A percentile compares a stretch with the other conserved stretches of the same genome.
Conservation (phyloP, 805 yeast genomes). For the Vanderwaltozyma tropicalis region DNA sequence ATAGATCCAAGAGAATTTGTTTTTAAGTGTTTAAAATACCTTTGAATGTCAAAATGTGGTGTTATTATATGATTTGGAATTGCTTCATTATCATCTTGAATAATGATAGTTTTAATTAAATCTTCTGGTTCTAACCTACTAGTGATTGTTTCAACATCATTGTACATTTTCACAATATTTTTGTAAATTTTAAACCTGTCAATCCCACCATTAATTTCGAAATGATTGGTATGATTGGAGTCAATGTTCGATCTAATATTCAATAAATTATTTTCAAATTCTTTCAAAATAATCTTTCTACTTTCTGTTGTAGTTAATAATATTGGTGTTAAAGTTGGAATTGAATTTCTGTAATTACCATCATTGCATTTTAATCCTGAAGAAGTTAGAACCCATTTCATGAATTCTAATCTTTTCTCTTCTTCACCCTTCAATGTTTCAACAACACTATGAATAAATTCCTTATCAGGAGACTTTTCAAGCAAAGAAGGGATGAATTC, state of each 20-base stretch:
- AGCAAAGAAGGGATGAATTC: constrained; percentile 60
- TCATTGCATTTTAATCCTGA: constrained; percentile 62
- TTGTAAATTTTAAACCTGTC: constrained; percentile 14
- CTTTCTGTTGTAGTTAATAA: constrained; percentile 31
- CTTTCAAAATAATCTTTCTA: constrained; percentile 5
- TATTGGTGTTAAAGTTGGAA: constrained; percentile 64
- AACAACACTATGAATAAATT: constrained; percentile 30
- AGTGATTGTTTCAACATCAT: constrained; percentile 6
- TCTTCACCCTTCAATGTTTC: constrained; percentile 36
- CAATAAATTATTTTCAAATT: constrained; percentile 10
- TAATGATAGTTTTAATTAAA: constrained; percentile 42
- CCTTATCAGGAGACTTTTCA: constrained; percentile 26
- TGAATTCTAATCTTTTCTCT: constrained; percentile 41
- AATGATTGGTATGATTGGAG: constrained; percentile 29
- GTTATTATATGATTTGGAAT: constrained; percentile 46
- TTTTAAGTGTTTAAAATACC: constrained; percentile 37
- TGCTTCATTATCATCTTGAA: constrained; percentile 31
- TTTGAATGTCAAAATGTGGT: constrained; percentile 59
- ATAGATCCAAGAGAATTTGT: constrained; percentile 46
- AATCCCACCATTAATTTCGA: constrained; percentile 33
- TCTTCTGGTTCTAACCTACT: constrained; percentile 42
- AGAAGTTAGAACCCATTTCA: constrained; percentile 44
- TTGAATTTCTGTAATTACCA: constrained; percentile 33
- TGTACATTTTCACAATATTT: constrained; percentile 11
- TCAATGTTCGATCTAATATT: constrained; percentile 23